Evolutionary conservation across 805 yeast species (phyloP).

Genomic region (Teunomyces atbi): DNA sequence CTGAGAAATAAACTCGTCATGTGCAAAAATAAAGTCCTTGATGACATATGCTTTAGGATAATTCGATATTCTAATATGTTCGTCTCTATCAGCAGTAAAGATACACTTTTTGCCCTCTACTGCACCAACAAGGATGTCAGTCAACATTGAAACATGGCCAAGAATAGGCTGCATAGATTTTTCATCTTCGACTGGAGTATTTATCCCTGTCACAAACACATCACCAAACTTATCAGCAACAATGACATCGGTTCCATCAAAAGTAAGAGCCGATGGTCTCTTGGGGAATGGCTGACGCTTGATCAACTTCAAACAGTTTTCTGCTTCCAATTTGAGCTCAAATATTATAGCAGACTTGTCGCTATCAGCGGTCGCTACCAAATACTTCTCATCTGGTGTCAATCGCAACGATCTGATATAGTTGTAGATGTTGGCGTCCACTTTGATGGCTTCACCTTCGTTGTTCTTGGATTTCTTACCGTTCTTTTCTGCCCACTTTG

Average conservation of each 20-base stretch:
- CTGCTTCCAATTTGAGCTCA: constrained; percentile 32
- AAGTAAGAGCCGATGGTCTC: constrained; percentile 82
- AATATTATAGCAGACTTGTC: constrained; percentile 78
- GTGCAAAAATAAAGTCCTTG: constrained; percentile 84
- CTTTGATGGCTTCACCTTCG: constrained; percentile 20
- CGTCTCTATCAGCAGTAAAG: constrained; percentile 90
- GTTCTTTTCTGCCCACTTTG: constrained; percentile 15
- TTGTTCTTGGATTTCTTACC: constrained; percentile 31
- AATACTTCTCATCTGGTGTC: constrained; percentile 46
- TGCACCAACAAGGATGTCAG: constrained; percentile 57
- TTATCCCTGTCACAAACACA: constrained; percentile 63
- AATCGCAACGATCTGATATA: constrained; percentile 64
- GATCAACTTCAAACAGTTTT: constrained; percentile 46
- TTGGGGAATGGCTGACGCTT: constrained; percentile 83
- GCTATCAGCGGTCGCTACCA: constrained; percentile 75
- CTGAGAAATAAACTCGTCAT: constrained; percentile 74
- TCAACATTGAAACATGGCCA: constrained; percentile 96
- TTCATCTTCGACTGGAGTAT: constrained; percentile 37
- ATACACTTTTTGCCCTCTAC: constrained; percentile 48
- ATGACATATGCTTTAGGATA: constrained; percentile 78
- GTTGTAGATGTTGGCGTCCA: constrained; percentile 55
- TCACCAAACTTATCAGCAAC: constrained; percentile 97
- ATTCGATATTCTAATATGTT: constrained; percentile 82
- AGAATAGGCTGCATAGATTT: constrained; percentile 60
- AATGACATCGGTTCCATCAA: constrained; percentile 54